Base-by-base conservation (phyloP, 257 asterid species). In the Fraxinus excelsior region DNA sequence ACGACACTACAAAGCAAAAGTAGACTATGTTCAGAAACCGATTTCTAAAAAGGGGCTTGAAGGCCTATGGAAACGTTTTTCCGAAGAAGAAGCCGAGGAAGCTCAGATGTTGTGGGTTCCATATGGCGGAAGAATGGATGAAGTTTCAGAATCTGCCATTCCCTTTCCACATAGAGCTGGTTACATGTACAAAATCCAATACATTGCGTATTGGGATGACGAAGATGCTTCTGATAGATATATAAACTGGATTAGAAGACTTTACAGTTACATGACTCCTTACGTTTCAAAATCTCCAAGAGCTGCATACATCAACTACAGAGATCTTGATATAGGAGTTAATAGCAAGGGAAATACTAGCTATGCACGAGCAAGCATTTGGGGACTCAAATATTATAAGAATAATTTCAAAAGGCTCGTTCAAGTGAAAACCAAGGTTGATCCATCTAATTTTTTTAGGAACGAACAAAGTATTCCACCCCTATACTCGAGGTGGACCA, bases 351-450 rank as follows among this genome's bases (percentile, higher is more conserved):
- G 60, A 1, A 49, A 60, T 21, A 53, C 64, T 21, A 53, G 64
- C 26, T 53, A 53, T 53, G 64, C 67, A 7, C 67, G 9, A 60
- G 67, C 67, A 8, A n/a, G 31, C 29, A 21, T 60, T 21, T 60
- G 67, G 67, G 31, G 67, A 23, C 29, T 0, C 29, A 60, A 60
- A 60, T 60, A 60, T 60, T 60, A 1, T 23, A 60, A 60, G 67
- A 60, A 23, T 23, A 60, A 60, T 23, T 60, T 60, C 31, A 21
- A 60, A 0, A 60, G 67, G 32, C 67, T 60, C 14, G 67, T 60
- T 60, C 67, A 60, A 60, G 67, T 60, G 67, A 60, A 60, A 23
- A 60, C 31, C 67, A 60, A 60, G 21, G 67, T 60, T 7, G 67
- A 60, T 60, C 67, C 67, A 8, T 18, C 67, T 2, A 60, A 60